Conservation (phyloP, 2,329 filamentous ascomycete genomes). For the Aspergillus sp. region DNA sequence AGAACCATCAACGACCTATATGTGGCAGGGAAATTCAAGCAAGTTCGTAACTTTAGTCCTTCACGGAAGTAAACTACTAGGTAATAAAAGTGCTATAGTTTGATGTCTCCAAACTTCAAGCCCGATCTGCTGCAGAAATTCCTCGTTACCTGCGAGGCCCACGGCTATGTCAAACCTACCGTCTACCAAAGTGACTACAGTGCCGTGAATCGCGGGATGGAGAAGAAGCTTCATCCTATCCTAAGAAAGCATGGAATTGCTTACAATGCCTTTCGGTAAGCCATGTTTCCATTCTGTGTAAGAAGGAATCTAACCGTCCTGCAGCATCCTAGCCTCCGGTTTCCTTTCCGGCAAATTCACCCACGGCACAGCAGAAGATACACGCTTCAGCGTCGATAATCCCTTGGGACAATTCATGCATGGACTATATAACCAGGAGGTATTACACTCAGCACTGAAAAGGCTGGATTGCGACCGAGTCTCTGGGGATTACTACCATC, state of each 20-base stretch:
- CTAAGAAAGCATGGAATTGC: conserved; percentile 29
- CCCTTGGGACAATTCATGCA: conserved; percentile 24
- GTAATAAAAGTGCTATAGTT: conserved; percentile 24
- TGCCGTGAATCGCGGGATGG: conserved; percentile 35
- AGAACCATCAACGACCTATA: conserved; percentile 32
- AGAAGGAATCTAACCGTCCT: neutral
- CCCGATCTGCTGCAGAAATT: conserved; percentile 27
- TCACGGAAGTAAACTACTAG: no score
- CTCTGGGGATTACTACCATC: conserved; percentile 25
- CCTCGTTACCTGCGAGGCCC: conserved; percentile 29
- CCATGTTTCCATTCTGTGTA: neutral
- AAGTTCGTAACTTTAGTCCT: conserved; percentile 12
- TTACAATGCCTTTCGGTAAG: conserved; percentile 8
- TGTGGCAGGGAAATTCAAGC: conserved; percentile 29
- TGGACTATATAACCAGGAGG: conserved; percentile 27
- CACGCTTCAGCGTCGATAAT: conserved; percentile 28
- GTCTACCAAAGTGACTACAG: conserved; percentile 46
- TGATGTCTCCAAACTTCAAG: conserved; percentile 42
- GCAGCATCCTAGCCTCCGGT: conserved; percentile 31
- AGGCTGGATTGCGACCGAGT: conserved; percentile 28
- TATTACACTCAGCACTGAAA: conserved; percentile 17
- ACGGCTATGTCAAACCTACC: conserved; percentile 37
- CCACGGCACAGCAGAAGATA: conserved; percentile 23
- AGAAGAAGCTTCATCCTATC: conserved; percentile 36
- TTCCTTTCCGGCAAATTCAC: conserved; percentile 37